Conservation (phyloP, 108 stramenopile species). For the Mayamaea pseudoterrestris region DNA sequence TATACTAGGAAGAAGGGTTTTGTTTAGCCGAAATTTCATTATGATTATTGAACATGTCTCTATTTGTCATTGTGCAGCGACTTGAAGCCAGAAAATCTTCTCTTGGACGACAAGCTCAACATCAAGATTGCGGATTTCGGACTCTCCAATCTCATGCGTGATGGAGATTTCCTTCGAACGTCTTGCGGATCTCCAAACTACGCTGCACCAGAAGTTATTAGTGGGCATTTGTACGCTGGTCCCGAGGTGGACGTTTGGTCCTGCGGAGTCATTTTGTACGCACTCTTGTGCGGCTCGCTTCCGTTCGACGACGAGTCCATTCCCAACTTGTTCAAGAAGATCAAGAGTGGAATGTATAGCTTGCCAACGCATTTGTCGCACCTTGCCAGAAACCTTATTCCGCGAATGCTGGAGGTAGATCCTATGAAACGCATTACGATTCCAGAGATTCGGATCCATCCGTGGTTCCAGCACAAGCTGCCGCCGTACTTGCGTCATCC, state of each 20-base stretch:
- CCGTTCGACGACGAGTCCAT: constrained; percentile 99
- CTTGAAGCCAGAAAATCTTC: constrained; percentile 95
- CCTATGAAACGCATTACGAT: constrained; percentile 99
- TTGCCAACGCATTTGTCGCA: constrained; percentile 91
- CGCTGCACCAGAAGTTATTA: constrained; percentile 98
- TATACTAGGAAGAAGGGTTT: no score
- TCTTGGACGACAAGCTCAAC: constrained; percentile 87
- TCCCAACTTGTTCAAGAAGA: constrained; percentile 98
- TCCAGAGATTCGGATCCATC: constrained; percentile 92
- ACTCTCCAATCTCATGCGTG: constrained; percentile 94
- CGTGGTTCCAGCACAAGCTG: constrained; percentile 96
- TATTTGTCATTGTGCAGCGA: no score
- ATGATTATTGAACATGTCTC: no score
- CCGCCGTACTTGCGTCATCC: constrained; percentile 93
- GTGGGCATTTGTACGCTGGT: constrained; percentile 95
- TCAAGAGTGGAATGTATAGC: constrained; percentile 97
- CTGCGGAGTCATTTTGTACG: constrained; percentile 98
- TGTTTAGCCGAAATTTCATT: no score
- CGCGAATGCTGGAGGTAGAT: constrained; percentile 98
- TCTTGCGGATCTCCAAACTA: constrained; percentile 98
- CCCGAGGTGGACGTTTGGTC: constrained; percentile 99
- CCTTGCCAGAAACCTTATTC: constrained; percentile 91
- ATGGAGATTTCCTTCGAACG: constrained; percentile 97
- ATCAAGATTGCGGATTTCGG: constrained; percentile 99
- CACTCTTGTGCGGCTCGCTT: constrained; percentile 94